These are phyloP conservation scores for Dactylella cylindrospora DNA, from an alignment of 2,329 filamentous ascomycete genomes.

Conservation along the genomic window DNA sequence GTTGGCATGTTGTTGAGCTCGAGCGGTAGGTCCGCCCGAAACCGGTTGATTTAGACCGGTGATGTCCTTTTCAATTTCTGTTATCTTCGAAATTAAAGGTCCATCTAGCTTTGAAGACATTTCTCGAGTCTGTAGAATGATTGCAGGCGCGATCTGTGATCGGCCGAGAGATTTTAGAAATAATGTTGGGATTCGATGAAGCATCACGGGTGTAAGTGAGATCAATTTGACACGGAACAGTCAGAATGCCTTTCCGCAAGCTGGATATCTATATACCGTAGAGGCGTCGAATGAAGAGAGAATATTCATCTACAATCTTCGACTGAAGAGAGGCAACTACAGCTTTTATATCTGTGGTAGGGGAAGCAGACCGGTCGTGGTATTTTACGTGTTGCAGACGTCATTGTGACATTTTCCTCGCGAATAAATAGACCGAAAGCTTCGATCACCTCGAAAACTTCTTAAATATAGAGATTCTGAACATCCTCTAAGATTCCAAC, in stretches of 20 bases:
- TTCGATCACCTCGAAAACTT: not conserved
- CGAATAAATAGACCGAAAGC: not conserved
- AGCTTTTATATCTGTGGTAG: too few relatives aligned
- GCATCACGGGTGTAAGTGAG: not conserved
- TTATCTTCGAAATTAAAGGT: conserved; percentile 6
- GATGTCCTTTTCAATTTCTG: conserved; percentile 3
- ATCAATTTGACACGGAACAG: not conserved
- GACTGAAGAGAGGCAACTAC: too few relatives aligned
- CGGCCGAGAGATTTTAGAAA: too few relatives aligned
- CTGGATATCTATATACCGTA: too few relatives aligned
- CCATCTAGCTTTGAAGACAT: conserved; percentile 7
- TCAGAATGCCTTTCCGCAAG: too few relatives aligned
- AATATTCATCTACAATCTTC: too few relatives aligned
- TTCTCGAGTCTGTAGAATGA: too few relatives aligned
- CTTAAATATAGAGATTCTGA: not conserved
- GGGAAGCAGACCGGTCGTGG: too few relatives aligned
- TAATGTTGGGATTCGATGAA: too few relatives aligned
- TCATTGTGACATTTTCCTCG: not conserved
- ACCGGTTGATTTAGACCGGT: conserved; percentile 3
- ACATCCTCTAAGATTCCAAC: not conserved
- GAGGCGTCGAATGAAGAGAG: too few relatives aligned
- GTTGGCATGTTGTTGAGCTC: conserved; percentile 5
- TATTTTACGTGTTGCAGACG: not conserved
- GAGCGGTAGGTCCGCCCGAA: conserved; percentile 1
- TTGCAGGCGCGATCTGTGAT: too few relatives aligned